Base-by-base conservation (phyloP, 495 filamentous ascomycete genomes). In the Daldinia concentrica region DNA sequence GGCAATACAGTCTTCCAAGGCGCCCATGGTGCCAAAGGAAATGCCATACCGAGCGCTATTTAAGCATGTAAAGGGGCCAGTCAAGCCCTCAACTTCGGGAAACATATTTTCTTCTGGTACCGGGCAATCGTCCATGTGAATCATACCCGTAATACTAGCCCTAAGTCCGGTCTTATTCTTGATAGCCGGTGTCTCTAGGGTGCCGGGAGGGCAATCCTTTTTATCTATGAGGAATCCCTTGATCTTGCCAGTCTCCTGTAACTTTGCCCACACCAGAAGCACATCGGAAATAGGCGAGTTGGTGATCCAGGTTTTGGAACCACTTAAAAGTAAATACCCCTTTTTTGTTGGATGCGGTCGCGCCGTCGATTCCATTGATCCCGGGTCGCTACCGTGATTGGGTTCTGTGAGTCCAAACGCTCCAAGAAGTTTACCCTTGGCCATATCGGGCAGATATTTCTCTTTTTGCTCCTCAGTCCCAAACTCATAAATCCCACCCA, bases 231-330 rank as follows among this genome's bases (percentile, higher is more conserved):
- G 80, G 76, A 98, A 99, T 0, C 95, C 95, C n/a, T 91, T 88
- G 76, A 99, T 98, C 83, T 97, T 97, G 41, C 94, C 94, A 15
- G 92, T 96, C 54, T 87, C 88, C 66, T 95, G 87, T 43, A 96
- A 83, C 82, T 97, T 98, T 5, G 95, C 95, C 95, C 95, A 99
- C 7, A 99, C 92, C 57, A 99, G 80, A 59, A 98, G 81, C 12
- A 99, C 82, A 74, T 99, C 95, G 5, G 94, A 88, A 69, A 98
- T 97, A 29, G 95, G 95, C 11, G 92, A 95, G 83, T 98, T 99
- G 48, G 95, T 98, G 74, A 99, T 99, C 95, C 95, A 99, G 0
- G 96, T 98, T 85, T 99, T 99, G 45, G 92, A 84, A 2, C 95
- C 95, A 45, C 87, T 91, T 34, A 99, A 81, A 36, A 90, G 85